Percentiles rank a stretch among this genome's conserved stretches.
phyloP scores from a whole-genome alignment of 2,329 filamentous ascomycete species.

The Elsinoe perseae region DNA sequence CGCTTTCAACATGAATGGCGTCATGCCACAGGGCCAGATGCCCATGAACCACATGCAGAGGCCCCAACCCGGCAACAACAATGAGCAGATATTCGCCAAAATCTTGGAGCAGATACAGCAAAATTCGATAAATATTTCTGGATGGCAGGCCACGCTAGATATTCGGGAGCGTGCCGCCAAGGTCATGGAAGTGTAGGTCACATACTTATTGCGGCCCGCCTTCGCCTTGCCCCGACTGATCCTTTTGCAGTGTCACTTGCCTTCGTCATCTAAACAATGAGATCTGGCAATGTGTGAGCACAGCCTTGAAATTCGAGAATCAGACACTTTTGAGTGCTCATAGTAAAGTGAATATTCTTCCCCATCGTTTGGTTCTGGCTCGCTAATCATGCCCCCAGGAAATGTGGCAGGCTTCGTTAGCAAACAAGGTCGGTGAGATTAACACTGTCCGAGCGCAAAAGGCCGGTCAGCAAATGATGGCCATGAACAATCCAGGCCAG shows the following conservation, averaged over 20 bases:
- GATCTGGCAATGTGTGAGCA: constrained; percentile 11
- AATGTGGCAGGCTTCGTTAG: constrained; percentile 17
- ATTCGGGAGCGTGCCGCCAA: constrained; percentile 23
- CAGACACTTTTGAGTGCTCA: constrained; percentile 13
- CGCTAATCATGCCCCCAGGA: constrained; percentile 14
- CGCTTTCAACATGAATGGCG: constrained; percentile 19
- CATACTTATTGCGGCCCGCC: neutral
- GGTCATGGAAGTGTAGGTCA: constrained; percentile 30
- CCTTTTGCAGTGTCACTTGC: constrained; percentile 16
- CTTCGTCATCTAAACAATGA: constrained; percentile 16
- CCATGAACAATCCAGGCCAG: constrained; percentile 13
- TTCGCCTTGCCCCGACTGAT: constrained; percentile 13
- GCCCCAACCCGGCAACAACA: constrained; percentile 23
- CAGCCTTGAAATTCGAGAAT: constrained; percentile 17
- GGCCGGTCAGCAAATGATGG: constrained; percentile 14
- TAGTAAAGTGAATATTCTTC: constrained; percentile 14
- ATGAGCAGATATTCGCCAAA: constrained; percentile 23
- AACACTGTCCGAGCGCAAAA: constrained; percentile 13
- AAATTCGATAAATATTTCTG: constrained; percentile 12
- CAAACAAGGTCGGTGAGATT: constrained; percentile 18
- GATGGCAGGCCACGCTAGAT: constrained; percentile 30
- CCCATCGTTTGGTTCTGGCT: neutral
- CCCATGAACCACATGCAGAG: constrained; percentile 24
- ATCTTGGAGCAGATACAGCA: constrained; percentile 24
- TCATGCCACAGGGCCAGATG: constrained; percentile 17